Base-by-base conservation (phyloP, 306 rosid genomes). In the Trichosanthes cucumerina region DNA sequence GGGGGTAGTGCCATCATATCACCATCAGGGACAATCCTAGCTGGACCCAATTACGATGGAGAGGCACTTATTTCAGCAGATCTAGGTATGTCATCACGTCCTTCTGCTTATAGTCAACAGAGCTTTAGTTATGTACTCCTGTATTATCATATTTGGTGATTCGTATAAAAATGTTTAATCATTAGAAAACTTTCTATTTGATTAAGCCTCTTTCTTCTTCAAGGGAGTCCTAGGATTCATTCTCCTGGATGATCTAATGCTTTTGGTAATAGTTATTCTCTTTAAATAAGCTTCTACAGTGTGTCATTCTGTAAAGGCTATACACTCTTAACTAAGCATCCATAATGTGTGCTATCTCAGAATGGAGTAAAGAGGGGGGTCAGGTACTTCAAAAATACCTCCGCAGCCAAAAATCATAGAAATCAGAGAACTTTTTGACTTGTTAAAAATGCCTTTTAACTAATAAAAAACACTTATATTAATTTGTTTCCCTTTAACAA, bases 1-100 rank as follows among this genome's bases (percentile, higher is more conserved):
- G 97, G 98, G 26, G 98, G 98, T 46, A 94, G 96, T 86, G 97
- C 86, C 83, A 94, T 94, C 49, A 85, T 94, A 74, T 94, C 98
- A 66, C 98, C 98, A 5, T 86, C 95, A 46, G 98, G 98, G 77
- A 70, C 80, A 62, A 84, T 94, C 85, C 88, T 94, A 33, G 96
- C 97, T 12, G 98, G 97, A 78, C 98, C 98, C 59, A 92, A 90
- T 86, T 90, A 87, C 54, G 95, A 94, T 19, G 98, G 95, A 56
- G 97, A 94, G 89, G 93, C 92, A 34, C 93, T 94, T 41, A 89
- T 92, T 80, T 75, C 97, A 58, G 96, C 98, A 46, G 98, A 94
- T 86, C 89, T 94, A 44, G 96, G 98, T 94, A 87, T 80, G 86
- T 65, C 81, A 24, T 31, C 10, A 36, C 36, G 39, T 75, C 60